These are phyloP conservation scores for Penicillium robsamsonii DNA, from an alignment of 495 filamentous ascomycete species.

Conservation along the genomic window DNA sequence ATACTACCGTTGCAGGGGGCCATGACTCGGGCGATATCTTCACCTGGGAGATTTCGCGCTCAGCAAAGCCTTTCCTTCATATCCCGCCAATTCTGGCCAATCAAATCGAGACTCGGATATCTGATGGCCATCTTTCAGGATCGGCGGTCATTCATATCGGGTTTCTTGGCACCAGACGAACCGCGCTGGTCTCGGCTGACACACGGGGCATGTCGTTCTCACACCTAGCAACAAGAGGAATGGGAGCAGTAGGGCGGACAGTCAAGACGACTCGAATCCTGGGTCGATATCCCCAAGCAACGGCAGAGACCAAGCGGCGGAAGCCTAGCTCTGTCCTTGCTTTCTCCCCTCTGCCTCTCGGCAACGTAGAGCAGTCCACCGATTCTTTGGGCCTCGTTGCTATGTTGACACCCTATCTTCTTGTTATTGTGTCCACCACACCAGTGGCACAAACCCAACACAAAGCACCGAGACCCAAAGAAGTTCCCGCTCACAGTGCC, in stretches of 20 bases:
- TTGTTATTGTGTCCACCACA: constrained; percentile 96
- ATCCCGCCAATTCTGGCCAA: constrained; percentile 71
- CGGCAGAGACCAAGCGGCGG: constrained; percentile 59
- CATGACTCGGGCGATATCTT: constrained; percentile 92
- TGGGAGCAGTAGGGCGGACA: constrained; percentile 77
- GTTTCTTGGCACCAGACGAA: constrained; percentile 93
- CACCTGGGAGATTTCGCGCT: constrained; percentile 86
- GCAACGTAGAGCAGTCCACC: constrained; percentile 84
- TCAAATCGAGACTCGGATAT: constrained; percentile 60
- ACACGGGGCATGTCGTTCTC: constrained; percentile 97
- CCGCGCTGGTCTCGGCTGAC: constrained; percentile 96
- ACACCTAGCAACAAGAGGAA: constrained; percentile 87
- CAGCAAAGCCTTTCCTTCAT: constrained; percentile 81
- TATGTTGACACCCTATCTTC: constrained; percentile 90
- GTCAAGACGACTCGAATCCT: constrained; percentile 89
- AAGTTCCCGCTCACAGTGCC: constrained; percentile 81
- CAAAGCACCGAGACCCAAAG: constrained; percentile 86
- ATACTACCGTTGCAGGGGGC: constrained; percentile 84
- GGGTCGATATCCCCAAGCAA: constrained; percentile 76
- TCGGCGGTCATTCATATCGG: constrained; percentile 81
- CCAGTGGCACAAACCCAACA: constrained; percentile 94
- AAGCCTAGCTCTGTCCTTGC: constrained; percentile 96
- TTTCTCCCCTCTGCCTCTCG: constrained; percentile 85
- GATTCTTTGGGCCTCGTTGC: constrained; percentile 90
- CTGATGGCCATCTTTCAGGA: constrained; percentile 79